Base-by-base conservation (phyloP, 176 grass and related monocot species). In the Dendrocalamus sinicus region DNA sequence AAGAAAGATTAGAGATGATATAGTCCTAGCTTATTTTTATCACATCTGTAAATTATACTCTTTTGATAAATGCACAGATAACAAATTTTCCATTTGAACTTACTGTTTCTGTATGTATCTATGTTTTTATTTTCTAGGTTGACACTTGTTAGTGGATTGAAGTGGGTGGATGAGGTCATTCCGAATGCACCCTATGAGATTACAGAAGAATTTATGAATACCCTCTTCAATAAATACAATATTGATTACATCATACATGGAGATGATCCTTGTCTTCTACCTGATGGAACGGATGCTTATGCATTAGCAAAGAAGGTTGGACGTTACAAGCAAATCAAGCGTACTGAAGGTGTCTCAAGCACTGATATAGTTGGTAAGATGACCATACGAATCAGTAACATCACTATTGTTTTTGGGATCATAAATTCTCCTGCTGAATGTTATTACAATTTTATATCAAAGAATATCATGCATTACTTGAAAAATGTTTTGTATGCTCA, bases 91-190 rank as follows among this genome's bases (percentile, higher is more conserved):
- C 65, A 54, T 44, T 55, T 60, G 48, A 62, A 66, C 11, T 52
- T 67, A 47, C 10, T 6, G 44, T 57, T 51, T 63, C 51, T 52
- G 20, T 72, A 28, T 82, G 4, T 2, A 19, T 86, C 12, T 3
- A 59, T 77, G 26, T 66, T 52, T 83, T 69, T 78, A 80, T 11
- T 78, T 73, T 47, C 23, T 86, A 97, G 94, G 81, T 76, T 97
- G 88, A 94, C 92, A 17, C 91, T 97, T 75, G 92, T 97, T 70
- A 94, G 88, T 79, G 94, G 94, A 48, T 83, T 97, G 39, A 97
- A 97, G 90, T 97, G 94, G 94, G 94, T 97, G 54, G 94, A 97
- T 81, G 94, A 97, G 67, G 94, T 92, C 65, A 90, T 97, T 83
- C 84, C 91, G 15, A 88, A 91, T 75, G 94, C 94, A 4, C 94